A percentile compares a stretch with the other conserved stretches of the same genome.
Conservation (phyloP, 106 monocot genomes). For the Platanthera zijinensis region DNA sequence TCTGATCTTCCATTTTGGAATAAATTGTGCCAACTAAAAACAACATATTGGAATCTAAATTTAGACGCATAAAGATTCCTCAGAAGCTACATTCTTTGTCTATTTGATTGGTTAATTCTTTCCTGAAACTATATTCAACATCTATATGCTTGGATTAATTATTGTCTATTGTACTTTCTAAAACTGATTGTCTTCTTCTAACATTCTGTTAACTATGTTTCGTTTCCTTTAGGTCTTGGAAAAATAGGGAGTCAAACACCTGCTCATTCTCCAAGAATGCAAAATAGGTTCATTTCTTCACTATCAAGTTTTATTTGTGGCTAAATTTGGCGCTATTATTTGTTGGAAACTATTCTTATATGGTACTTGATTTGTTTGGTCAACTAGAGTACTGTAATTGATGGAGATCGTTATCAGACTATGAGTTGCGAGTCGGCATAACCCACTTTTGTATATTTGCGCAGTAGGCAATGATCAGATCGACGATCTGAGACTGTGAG, state of each 20-base stretch:
- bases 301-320: neutral
- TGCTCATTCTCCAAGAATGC: slow-evolving; percentile 46
- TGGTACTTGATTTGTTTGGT: neutral
- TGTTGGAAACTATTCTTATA: neutral
- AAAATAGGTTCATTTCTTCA: slow-evolving; percentile 28
- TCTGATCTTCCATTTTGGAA: neutral
- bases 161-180: neutral
- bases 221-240: slow-evolving; percentile 55
- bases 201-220: slow-evolving; percentile 1
- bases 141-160: neutral
- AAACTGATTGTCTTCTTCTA: neutral
- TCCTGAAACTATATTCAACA: neutral
- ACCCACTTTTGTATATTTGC: no score
- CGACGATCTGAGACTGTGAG: no score
- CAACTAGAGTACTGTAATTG: neutral
- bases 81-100: neutral
- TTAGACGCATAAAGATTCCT: neutral
- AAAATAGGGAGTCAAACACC: slow-evolving; percentile 56
- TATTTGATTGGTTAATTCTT: neutral
- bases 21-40: neutral
- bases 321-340: neutral
- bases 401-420: no score
- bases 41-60: neutral
- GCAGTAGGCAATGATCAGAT: no score
- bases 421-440: no score